phyloP scores from a whole-genome alignment of 2,329 filamentous ascomycete genomes.

The Colletotrichum shisoi region DNA sequence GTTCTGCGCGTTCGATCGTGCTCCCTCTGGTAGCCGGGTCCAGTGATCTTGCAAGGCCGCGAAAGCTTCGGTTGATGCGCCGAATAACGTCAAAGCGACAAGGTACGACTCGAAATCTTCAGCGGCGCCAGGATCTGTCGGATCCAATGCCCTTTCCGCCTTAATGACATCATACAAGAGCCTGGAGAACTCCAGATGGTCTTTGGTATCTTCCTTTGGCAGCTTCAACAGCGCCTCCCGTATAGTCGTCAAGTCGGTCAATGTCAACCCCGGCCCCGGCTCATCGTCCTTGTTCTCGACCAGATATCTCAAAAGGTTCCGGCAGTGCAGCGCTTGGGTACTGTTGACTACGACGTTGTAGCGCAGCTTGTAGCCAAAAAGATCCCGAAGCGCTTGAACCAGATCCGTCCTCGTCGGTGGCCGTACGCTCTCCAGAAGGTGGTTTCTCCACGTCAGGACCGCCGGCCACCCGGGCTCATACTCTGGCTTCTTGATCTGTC shows the following conservation, averaged over 20 bases:
- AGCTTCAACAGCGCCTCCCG: slow-evolving; percentile 54
- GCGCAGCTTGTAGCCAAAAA: slow-evolving; percentile 66
- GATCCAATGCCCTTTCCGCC: slow-evolving; percentile 35
- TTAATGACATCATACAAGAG: slow-evolving; percentile 51
- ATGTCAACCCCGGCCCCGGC: slow-evolving; percentile 47
- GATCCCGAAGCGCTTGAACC: slow-evolving; percentile 67
- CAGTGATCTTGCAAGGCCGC: slow-evolving; percentile 45
- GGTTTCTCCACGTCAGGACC: slow-evolving; percentile 73
- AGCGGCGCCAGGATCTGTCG: slow-evolving; percentile 29
- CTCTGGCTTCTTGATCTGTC: slow-evolving; percentile 67
- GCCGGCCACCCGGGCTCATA: slow-evolving; percentile 75
- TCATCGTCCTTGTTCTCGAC: slow-evolving; percentile 49
- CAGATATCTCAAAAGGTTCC: slow-evolving; percentile 69
- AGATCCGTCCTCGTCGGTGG: slow-evolving; percentile 71
- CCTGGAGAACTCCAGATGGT: slow-evolving; percentile 59
- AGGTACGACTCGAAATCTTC: slow-evolving; percentile 56
- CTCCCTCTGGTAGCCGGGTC: slow-evolving; percentile 34
- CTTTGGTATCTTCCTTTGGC: slow-evolving; percentile 53
- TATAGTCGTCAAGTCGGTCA: slow-evolving; percentile 56
- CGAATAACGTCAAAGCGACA: slow-evolving; percentile 61
- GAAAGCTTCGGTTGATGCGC: slow-evolving; percentile 62
- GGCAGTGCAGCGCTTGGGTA: slow-evolving; percentile 68
- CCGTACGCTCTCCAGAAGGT: slow-evolving; percentile 68
- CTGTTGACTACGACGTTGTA: slow-evolving; percentile 64
- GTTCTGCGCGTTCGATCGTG: slow-evolving; percentile 43